Conservation (phyloP, 2,329 filamentous ascomycete genomes). For the Fusarium domesticum region DNA sequence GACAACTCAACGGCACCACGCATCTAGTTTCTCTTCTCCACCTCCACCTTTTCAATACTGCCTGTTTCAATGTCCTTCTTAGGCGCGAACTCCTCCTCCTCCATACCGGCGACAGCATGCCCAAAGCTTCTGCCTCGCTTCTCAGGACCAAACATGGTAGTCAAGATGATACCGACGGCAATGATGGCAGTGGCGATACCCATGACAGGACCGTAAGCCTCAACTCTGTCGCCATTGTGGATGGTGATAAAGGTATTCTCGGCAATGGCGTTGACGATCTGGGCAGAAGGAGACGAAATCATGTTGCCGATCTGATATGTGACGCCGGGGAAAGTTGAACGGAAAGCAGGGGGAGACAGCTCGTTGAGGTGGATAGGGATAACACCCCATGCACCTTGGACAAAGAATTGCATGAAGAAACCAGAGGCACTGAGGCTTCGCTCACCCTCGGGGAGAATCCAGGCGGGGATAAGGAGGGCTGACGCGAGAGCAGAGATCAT, state of each 20-base stretch:
- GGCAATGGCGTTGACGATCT: constrained; percentile 74
- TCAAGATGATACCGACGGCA: constrained; percentile 64
- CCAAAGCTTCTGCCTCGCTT: constrained; percentile 70
- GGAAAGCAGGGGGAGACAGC: constrained; percentile 66
- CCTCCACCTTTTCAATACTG: constrained; percentile 24
- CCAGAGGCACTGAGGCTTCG: constrained; percentile 58
- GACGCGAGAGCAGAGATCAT: constrained; percentile 58
- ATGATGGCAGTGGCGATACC: constrained; percentile 75
- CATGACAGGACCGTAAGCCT: constrained; percentile 74
- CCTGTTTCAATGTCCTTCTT: constrained; percentile 31
- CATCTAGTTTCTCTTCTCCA: constrained; percentile 14
- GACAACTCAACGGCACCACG: background rate
- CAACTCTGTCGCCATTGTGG: constrained; percentile 53
- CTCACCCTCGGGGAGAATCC: constrained; percentile 64
- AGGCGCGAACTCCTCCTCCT: constrained; percentile 21
- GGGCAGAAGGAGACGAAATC: constrained; percentile 67
- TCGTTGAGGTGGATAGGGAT: constrained; percentile 74
- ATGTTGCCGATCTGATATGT: constrained; percentile 75
- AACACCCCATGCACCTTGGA: constrained; percentile 64
- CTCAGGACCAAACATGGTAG: constrained; percentile 70
- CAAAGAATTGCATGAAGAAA: constrained; percentile 69
- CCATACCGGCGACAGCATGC: constrained; percentile 44
- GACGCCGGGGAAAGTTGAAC: constrained; percentile 67
- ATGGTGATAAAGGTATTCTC: constrained; percentile 58
- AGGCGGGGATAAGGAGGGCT: constrained; percentile 63